Evolutionary conservation across 805 yeast genomes (phyloP).

Genomic region (Candida qinlingensis): DNA sequence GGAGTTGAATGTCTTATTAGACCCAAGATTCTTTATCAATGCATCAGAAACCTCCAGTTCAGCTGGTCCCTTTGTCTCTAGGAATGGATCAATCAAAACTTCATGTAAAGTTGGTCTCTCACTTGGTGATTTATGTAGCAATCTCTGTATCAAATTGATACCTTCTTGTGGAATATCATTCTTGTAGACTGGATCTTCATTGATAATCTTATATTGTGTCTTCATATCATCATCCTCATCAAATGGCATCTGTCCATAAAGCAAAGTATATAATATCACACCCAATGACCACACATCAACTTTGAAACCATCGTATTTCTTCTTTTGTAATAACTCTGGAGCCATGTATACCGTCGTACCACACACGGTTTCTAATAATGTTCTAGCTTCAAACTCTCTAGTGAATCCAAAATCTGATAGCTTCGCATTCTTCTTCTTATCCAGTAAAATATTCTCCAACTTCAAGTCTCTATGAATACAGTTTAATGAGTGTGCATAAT

Average conservation of each 20-base stretch:
- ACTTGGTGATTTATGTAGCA: slow-evolving; percentile 64
- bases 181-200: slow-evolving; percentile 57
- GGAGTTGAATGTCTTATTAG: slow-evolving; percentile 45
- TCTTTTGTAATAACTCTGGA: slow-evolving; percentile 72
- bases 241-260: slow-evolving; percentile 87
- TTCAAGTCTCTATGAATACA: slow-evolving; percentile 83
- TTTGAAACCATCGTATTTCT: slow-evolving; percentile 72
- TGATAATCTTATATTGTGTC: slow-evolving; percentile 55
- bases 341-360: slow-evolving; percentile 98
- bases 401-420: slow-evolving; percentile 94
- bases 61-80: slow-evolving; percentile 39
- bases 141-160: slow-evolving; percentile 40
- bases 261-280: slow-evolving; percentile 75
- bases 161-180: slow-evolving; percentile 45
- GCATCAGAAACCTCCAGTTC: slow-evolving; percentile 36
- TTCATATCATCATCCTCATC: slow-evolving; percentile 70
- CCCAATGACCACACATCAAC: slow-evolving; percentile 93
- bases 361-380: slow-evolving; percentile 73
- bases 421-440: slow-evolving; percentile 56
- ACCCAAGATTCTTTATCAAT: slow-evolving; percentile 31
- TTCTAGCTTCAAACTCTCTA: slow-evolving; percentile 58
- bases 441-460: slow-evolving; percentile 69
- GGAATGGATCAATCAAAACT: slow-evolving; percentile 46
- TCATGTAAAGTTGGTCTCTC: slow-evolving; percentile 52
- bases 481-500: slow-evolving; percentile 69